Percentiles rank a stretch among this genome's conserved stretches.
Conservation (phyloP, 495 filamentous ascomycete genomes). For the Parathielavia appendiculata region DNA sequence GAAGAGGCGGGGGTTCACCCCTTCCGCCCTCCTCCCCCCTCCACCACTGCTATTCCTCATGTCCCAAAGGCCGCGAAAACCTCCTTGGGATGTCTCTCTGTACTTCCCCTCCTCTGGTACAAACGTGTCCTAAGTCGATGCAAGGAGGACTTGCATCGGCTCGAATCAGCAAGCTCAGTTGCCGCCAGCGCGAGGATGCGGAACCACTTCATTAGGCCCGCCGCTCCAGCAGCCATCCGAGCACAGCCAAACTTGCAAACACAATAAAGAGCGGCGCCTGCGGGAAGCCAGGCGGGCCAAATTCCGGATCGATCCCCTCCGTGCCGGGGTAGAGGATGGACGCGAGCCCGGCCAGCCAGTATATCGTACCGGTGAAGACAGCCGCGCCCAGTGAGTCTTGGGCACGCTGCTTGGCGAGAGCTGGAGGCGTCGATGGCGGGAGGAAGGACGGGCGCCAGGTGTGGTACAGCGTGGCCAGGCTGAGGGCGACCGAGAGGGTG, state of each 20-base stretch:
- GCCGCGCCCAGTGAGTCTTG: conserved; percentile 36
- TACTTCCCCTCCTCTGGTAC: no score
- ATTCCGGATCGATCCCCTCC: conserved; percentile 51
- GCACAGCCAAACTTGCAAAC: conserved; percentile 23
- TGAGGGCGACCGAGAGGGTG: conserved; percentile 42
- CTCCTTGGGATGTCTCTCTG: no score
- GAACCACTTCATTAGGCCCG: no score
- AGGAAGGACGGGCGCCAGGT: conserved; percentile 34
- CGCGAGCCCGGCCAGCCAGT: conserved; percentile 47
- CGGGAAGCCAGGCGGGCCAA: conserved; percentile 47
- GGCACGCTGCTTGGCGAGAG: conserved; percentile 13
- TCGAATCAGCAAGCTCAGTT: no score
- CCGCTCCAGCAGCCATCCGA: conserved; percentile 36
- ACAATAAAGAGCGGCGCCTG: conserved; percentile 40
- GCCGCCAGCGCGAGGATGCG: no score
- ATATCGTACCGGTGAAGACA: conserved; percentile 44
- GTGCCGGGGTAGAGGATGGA: conserved; percentile 48
- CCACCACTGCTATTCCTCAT: neutral
- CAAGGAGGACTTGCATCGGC: no score
- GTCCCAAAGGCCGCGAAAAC: no score
- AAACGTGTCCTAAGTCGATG: no score
- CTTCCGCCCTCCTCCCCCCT: neutral
- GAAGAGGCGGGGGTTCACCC: neutral
- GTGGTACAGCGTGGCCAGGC: conserved; percentile 46
- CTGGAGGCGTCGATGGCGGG: conserved; percentile 17